Percentiles rank a stretch among this genome's conserved stretches.
phyloP scores from a whole-genome alignment of 331 rosid genomes.

The Erythrophleum ivorense region DNA sequence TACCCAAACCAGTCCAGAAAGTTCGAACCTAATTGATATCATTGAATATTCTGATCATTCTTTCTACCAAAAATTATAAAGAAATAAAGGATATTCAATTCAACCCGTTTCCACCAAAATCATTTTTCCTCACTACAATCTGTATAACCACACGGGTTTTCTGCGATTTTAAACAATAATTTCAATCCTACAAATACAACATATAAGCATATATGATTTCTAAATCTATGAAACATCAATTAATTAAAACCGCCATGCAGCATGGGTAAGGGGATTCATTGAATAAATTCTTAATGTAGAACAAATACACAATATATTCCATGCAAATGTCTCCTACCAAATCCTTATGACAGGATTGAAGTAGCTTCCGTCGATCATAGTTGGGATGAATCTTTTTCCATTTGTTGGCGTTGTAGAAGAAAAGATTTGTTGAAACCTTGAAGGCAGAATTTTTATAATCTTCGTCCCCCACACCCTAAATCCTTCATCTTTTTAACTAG shows the following conservation, averaged over 20 bases:
- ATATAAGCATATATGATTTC: neutral
- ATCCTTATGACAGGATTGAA: neutral
- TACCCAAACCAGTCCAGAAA: constrained; percentile 7
- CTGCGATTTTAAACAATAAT: constrained; percentile 12
- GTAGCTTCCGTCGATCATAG: constrained; percentile 3
- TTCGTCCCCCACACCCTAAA: neutral
- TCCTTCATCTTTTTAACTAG: no score
- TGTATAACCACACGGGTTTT: neutral
- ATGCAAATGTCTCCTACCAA: constrained; percentile 1
- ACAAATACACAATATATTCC: constrained; percentile 15
- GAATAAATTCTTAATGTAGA: neutral
- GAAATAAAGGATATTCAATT: neutral
- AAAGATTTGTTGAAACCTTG: neutral
- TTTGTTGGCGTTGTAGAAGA: neutral
- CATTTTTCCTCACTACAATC: no score
- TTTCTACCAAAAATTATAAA: neutral
- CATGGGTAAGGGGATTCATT: constrained; percentile 9
- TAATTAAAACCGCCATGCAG: neutral
- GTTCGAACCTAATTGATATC: neutral
- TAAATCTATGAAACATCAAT: constrained; percentile 15
- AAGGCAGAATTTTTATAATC: neutral
- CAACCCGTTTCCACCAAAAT: neutral
- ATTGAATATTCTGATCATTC: neutral
- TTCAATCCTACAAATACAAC: constrained; percentile 10
- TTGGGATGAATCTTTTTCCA: neutral